These are phyloP conservation scores for Cicer yamashitae DNA, from an alignment of 306 rosid species.

Conservation along the genomic window DNA sequence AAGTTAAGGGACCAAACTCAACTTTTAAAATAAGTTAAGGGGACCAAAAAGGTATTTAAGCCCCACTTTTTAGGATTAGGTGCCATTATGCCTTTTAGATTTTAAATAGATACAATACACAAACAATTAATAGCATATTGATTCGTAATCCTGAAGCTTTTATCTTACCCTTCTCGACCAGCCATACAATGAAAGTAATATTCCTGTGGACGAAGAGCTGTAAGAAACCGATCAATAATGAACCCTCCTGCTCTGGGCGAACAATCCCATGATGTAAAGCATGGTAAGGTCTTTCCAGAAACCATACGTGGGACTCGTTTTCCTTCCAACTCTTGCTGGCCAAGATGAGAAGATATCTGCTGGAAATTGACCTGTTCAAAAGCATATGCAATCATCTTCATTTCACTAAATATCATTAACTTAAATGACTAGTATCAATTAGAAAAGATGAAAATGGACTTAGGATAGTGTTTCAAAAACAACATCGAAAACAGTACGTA, in stretches of 20 bases:
- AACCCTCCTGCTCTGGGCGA: slow-evolving; percentile 94
- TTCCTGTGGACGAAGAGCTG: slow-evolving; percentile 94
- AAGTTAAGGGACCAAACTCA: too few relatives aligned
- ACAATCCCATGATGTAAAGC: slow-evolving; percentile 98
- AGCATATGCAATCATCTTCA: slow-evolving; percentile 38
- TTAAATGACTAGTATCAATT: too few relatives aligned
- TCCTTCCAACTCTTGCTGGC: slow-evolving; percentile 95
- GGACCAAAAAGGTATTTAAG: too few relatives aligned
- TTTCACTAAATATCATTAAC: slow-evolving; percentile 9
- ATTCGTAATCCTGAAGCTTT: slow-evolving; percentile 19
- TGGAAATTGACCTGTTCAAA: slow-evolving; percentile 87
- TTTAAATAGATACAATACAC: not conserved
- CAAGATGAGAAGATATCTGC: slow-evolving; percentile 94
- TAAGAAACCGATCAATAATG: slow-evolving; percentile 91
- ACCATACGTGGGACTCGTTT: slow-evolving; percentile 98
- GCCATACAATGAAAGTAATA: slow-evolving; percentile 99
- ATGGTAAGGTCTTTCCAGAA: slow-evolving; percentile 93
- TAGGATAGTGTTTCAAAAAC: slow-evolving; percentile 1
- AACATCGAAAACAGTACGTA: not conserved
- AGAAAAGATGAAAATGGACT: too few relatives aligned
- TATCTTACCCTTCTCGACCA: slow-evolving; percentile 94
- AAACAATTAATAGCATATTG: slow-evolving; percentile 4
- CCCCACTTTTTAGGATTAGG: not conserved
- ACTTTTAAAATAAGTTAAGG: too few relatives aligned
- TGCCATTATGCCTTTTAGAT: not conserved